Base-by-base conservation (phyloP, 2,329 filamentous ascomycete genomes). In the Aspergillus tamarii region DNA sequence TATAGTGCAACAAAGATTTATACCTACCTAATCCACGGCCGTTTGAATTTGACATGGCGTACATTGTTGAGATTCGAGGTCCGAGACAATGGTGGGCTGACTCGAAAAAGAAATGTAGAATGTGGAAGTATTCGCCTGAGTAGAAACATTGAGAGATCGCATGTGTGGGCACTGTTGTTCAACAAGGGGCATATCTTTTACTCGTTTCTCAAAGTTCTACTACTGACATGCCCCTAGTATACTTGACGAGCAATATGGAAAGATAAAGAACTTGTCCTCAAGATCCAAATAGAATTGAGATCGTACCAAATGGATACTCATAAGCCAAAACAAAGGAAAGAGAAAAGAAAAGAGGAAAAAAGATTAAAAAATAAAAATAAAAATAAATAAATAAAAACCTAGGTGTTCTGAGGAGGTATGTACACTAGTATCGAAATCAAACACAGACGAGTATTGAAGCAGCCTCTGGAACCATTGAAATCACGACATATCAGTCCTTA, bases 1-100 rank as follows among this genome's bases (percentile, higher is more conserved):
- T 52, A 52, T 32, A 54, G 52, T 30, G 3, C 4, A 16, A 23
- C 21, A 52, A 50, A 46, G 14, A 14, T 14, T 34, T 14, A 34
- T 53, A 43, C 26, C 36, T 39, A 78, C 76, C 73, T 73, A 45
- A 77, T 60, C 76, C 76, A 75, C 52, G 74, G 76, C 66, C 69
- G 73, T 62, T 71, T 72, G 57, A 76, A 71, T 59, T 70, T 77
- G 61, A 77, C 75, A 69, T 73, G 72, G 28, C 70, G 74, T 39
- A 76, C 64, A 57, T 72, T 74, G 23, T 68, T 59, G 55, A 63
- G 39, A 48, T 58, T 61, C 61, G 68, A 61, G 61, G 60, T 52
- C 48, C 62, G 64, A 65, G 67, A 56, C 50, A 66, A 67, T 61
- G 64, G 64, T 62, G 68, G 67, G 60, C 61, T 68, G 52, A 67